Conservation (phyloP, 257 asterid species). For the Pogostemon cablin region DNA sequence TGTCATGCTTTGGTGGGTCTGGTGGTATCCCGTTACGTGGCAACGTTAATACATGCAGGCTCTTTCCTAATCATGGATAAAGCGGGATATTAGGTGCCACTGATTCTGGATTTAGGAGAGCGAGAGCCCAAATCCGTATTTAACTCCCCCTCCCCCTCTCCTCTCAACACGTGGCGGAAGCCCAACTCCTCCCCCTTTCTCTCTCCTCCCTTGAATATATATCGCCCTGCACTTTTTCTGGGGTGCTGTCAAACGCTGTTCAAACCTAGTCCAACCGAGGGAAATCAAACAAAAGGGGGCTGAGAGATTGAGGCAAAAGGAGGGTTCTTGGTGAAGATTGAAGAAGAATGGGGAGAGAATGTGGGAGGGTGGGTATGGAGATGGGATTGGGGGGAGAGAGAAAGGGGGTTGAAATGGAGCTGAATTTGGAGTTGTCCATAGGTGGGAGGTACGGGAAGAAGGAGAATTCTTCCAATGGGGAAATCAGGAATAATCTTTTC, state of each 20-base stretch:
- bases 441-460: slow-evolving; percentile 42
- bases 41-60: slow-evolving; percentile 31
- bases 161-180: slow-evolving; percentile 53
- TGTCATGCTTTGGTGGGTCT: neutral
- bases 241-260: slow-evolving; percentile 16
- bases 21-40: slow-evolving; percentile 37
- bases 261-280: slow-evolving; percentile 39
- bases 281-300: neutral
- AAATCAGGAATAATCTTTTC: neutral
- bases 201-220: slow-evolving; percentile 4
- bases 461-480: neutral
- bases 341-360: neutral
- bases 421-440: slow-evolving; percentile 68
- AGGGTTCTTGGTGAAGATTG: neutral
- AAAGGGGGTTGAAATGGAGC: slow-evolving; percentile 47
- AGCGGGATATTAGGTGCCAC: slow-evolving; percentile 31
- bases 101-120: slow-evolving; percentile 36
- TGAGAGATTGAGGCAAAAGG: neutral
- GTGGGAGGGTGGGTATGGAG: neutral
- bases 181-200: slow-evolving; percentile 26
- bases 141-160: slow-evolving; percentile 38
- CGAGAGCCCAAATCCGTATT: slow-evolving; percentile 34
- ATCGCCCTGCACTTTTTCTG: neutral
- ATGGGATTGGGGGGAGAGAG: slow-evolving; percentile 8
- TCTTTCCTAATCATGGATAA: slow-evolving; percentile 14